Base-by-base conservation (phyloP, 2,329 filamentous ascomycete genomes). In the Aspergillus pseudoviridinutans region DNA sequence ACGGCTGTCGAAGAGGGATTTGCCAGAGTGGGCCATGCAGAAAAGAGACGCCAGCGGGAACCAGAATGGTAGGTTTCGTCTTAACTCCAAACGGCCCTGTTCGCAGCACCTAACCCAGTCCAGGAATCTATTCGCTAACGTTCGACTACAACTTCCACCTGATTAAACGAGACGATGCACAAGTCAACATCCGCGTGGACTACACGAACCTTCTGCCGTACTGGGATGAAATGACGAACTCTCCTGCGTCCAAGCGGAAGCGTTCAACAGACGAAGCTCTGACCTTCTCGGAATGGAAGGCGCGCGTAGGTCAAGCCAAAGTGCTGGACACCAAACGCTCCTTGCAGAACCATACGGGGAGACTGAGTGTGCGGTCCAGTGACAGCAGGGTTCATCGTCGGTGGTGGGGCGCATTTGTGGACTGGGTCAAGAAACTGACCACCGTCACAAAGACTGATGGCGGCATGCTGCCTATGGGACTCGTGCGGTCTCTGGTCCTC, bases 181-280 rank as follows among this genome's bases (percentile, higher is more conserved):
- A 52, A 1, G 58, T 64, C n/a, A 58, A 63, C 51, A 62, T 63
- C n/a, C 58, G 61, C 20, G 56, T 64, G 3, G 62, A 64, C 53
- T 64, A 62, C 50, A 64, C 62, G 2, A 64, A 64, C 32, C 55
- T 64, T 2, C 46, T 62, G 7, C 50, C 29, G 22, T 64, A 63
- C 57, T 64, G 62, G 62, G 60, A 59, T 46, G 61, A 64, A 24
- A 51, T 64, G 44, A 63, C 62, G 2, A 46, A 59, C 35, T 58
- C 56, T 8, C 56, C 52, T 20, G 56, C 53, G 4, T 49, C 38
- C 28, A 44, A 52, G 22, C 49, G 49, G 46, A 60, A 59, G 50
- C 59, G 41, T 51, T 47, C 49, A 51, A 58, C 38, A 12, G 50
- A 53, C 28, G 50, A 50, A 4, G n/a, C 24, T 24, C 38, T 54